These are phyloP conservation scores for Xeromyces bisporus DNA, from an alignment of 495 filamentous ascomycete genomes.

Conservation along the genomic window DNA sequence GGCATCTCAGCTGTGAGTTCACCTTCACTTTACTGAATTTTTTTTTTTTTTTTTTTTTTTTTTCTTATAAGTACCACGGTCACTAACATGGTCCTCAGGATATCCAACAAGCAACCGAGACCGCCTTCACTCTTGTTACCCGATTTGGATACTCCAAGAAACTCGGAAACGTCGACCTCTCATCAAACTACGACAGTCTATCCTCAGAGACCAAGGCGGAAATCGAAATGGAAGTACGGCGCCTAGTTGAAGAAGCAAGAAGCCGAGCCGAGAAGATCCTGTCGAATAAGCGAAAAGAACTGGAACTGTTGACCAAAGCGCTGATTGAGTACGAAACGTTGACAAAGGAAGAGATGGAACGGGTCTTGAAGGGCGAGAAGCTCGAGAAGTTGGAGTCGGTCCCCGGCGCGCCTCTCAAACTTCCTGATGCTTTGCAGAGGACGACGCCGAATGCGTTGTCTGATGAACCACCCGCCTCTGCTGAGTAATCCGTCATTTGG, in stretches of 20 bases:
- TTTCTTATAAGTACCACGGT: too few relatives aligned
- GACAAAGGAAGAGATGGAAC: conserved; percentile 72
- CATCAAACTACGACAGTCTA: conserved; percentile 57
- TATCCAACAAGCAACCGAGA: conserved; percentile 58
- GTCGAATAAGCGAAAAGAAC: conserved; percentile 52
- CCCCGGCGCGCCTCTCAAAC: conserved; percentile 33
- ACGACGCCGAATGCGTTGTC: conserved; percentile 10
- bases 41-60: too few relatives aligned
- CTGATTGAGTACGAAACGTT: conserved; percentile 89
- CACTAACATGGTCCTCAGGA: conserved; percentile 55
- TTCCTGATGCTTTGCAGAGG: conserved; percentile 31
- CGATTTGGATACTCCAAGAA: conserved; percentile 72
- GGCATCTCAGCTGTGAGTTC: conserved; percentile 56
- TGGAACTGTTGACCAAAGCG: conserved; percentile 74
- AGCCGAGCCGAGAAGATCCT: conserved; percentile 58
- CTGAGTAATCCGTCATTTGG: conserved; percentile 12
- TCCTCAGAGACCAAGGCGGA: conserved; percentile 68
- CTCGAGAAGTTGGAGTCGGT: conserved; percentile 39
- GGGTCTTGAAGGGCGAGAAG: conserved; percentile 71
- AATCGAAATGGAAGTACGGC: conserved; percentile 75
- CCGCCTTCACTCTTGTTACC: conserved; percentile 75
- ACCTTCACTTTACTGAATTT: conserved; percentile 8
- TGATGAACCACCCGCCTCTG: conserved; percentile 8
- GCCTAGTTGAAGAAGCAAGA: conserved; percentile 66
- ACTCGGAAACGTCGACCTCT: conserved; percentile 78